Base-by-base conservation (phyloP, 2,329 filamentous ascomycete species). In the Cladophialophora immunda region DNA sequence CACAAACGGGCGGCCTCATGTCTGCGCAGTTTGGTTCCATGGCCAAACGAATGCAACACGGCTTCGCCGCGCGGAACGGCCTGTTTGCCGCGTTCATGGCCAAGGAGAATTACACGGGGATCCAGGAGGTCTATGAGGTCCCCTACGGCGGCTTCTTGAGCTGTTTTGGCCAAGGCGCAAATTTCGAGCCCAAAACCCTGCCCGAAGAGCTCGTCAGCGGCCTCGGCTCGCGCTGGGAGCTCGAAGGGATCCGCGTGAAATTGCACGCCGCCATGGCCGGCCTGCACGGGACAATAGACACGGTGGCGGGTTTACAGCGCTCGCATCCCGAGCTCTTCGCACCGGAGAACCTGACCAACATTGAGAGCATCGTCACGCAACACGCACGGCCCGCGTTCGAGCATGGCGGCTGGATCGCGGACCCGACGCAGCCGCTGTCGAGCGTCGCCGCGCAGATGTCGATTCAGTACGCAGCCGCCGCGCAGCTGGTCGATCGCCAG, bases 21-120 rank as follows among this genome's bases (percentile, higher is more conserved):
- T 75, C 77, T 1, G 81, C 80, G 2, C 78, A 82, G 66, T 82
- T 77, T 62, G 81, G 78, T 54, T 77, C 77, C 19, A 77, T 79
- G 65, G 76, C 79, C 0, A 84, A 83, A 71, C 77, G 80, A 2
- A 80, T 83, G 77, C 81, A 83, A 68, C 81, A 83, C 65, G 81
- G 77, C 5, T 83, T 83, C 67, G 80, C 81, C 0, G 76, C 81
- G 4, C 76, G 81, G 4, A 82, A 79, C 64, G 81, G 81, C 1
- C 74, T 83, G 0, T 75, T 82, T 17, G 78, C 73, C 0, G 76
- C 80, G 0, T 62, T 83, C 2, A 67, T 83, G 34, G 79, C 79
- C 1, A 70, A 73, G 29, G 71, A 72, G 0, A 78, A 76, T 1
- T 84, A 83, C 66, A 71, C 74, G 0, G 81, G 81, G 0, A 83